Evolutionary conservation across 345 rosid genomes (phyloP).

Genomic region (Orychophragmus violaceus): DNA sequence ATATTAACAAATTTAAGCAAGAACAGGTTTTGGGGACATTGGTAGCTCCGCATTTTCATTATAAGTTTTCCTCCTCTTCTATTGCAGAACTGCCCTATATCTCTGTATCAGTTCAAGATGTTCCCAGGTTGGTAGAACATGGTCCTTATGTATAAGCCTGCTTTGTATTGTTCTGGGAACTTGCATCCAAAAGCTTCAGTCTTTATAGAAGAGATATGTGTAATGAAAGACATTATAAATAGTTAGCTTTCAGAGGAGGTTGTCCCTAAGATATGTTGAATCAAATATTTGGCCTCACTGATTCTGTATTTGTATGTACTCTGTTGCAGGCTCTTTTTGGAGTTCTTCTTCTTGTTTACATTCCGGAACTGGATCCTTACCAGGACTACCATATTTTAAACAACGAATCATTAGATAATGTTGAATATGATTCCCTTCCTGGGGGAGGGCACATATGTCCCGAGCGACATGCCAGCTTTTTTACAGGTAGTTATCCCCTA

Average conservation of each 20-base stretch:
- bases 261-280: background rate
- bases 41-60: slow-evolving; percentile 7
- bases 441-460: slow-evolving; percentile 76
- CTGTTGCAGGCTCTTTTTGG: slow-evolving; percentile 65
- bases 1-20: background rate
- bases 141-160: background rate
- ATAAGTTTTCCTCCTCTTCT: slow-evolving; percentile 12
- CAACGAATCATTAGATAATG: slow-evolving; percentile 41
- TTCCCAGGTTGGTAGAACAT: slow-evolving; percentile 57
- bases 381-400: slow-evolving; percentile 53
- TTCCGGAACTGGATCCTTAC: slow-evolving; percentile 64
- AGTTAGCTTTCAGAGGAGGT: background rate
- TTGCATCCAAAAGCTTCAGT: background rate
- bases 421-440: slow-evolving; percentile 69
- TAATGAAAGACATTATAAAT: background rate
- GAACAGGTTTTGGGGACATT: background rate
- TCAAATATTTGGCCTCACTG: background rate
- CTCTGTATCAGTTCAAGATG: slow-evolving; percentile 52
- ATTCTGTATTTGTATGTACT: background rate
- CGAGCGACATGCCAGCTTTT: slow-evolving; percentile 56
- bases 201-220: background rate
- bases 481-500: slow-evolving; percentile 61
- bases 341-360: slow-evolving; percentile 55
- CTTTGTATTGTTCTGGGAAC: background rate
- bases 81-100: slow-evolving; percentile 52